Base-by-base conservation (phyloP, 169 alveolate genomes). In the Plasmodium ovale region DNA sequence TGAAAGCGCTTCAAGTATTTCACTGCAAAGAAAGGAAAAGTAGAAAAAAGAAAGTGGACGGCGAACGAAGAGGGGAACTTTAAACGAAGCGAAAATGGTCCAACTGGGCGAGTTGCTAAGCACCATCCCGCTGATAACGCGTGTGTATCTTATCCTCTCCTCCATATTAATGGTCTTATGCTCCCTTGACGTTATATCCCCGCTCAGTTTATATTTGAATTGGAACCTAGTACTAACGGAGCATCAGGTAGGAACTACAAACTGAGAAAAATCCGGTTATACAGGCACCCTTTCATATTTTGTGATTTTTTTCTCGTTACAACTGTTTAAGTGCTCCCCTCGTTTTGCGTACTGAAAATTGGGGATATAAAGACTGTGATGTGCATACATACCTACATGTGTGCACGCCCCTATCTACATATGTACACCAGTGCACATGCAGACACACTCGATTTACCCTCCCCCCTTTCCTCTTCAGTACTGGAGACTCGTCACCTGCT, bases 401-500 rank as follows among this genome's bases (percentile, higher is more conserved):
- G 9, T 54, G 21, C 21, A 54, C 3, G 21, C 9, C 9, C 9
- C 21, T 19, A 25, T 54, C 9, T 16, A 14, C 5, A 54, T 54
- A 54, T 12, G 21, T 54, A 54, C 21, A 54, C 21, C 14, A 16
- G 21, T 54, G 0, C 16, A 53, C 16, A 51, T 51, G 23, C 23
- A 14, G n/a, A n/a, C n/a, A n/a, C n/a, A n/a, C n/a, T n/a, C n/a
- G n/a, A n/a, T n/a, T n/a, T n/a, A n/a, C n/a, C n/a, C n/a, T n/a
- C n/a, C n/a, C n/a, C n/a, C n/a, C 4, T 25, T 29, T 47, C 27
- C 23, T 25, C 29, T 74, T 21, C 97, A 96, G 91, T 68, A 95
- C 74, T 96, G 98, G 98, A 94, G 98, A 33, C 85, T 96, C 12
- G 64, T 96, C 33, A 96, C 98, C 35, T 96, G 98, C 73, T 96